Evolutionary conservation across 257 asterid species (phyloP), one percentile per base, ranked within the genome.

Genomic region (Lycium barbarum): DNA sequence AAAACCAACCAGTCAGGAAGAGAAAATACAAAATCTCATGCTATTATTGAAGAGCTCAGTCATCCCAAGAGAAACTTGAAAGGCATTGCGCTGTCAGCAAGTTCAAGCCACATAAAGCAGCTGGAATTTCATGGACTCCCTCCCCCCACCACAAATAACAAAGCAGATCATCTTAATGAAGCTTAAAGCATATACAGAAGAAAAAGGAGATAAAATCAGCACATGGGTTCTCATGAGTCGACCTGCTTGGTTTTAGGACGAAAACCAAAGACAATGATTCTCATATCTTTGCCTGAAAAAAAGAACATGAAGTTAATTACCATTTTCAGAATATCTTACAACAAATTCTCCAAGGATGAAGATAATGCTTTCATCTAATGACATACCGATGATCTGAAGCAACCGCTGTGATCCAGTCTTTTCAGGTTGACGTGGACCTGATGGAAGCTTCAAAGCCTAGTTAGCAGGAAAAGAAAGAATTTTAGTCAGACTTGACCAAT

Each of bases 171-270:
- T 78, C 45, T 78, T 53, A 35, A 72, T 72, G 80, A 72, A 78
- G 66, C 38, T 83, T 35, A n/a, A 54, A 79, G 51, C 10, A 67
- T 73, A 62, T 43, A 36, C 15, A 57, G 40, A 58, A 63, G 45
- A 80, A 84, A 71, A 82, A 84, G 86, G 66, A 53, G 74, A 67
- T 72, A 73, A 83, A 78, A 84, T 87, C 65, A 11, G 81, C 59
- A 67, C 87, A 85, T 79, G 88, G 89, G 62, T 78, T 53, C 66
- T 78, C 80, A 72, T 72, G 78, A 71, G 84, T 89, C 86, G 36
- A 93, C 99, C 99, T 95, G 98, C 90, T 92, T 93, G 54, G 99
- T 93, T 85, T 95, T 92, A 85, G 99, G 95, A 80, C 95, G 97
- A 91, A 96, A 96, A 58, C 98, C 97, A 85, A 92, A 96, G 73